Evolutionary conservation across 371 early-diverging fungal species (phyloP).

Genomic region (Mucor piriformis): DNA sequence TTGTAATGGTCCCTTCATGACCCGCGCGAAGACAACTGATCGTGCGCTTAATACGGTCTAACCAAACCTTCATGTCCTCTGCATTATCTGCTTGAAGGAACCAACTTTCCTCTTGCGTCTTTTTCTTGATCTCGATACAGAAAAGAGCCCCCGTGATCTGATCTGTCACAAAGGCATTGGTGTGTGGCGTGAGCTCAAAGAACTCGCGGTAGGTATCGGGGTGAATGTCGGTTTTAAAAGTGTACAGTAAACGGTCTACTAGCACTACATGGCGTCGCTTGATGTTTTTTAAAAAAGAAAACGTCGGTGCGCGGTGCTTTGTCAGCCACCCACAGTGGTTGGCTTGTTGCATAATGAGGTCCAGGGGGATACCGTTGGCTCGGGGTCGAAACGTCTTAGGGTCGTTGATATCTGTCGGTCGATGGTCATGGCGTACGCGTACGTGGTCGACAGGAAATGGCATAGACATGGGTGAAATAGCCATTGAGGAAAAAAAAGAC

Average conservation of each 20-base stretch:
- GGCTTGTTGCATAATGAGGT: constrained; percentile 19
- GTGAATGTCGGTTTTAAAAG: constrained; percentile 37
- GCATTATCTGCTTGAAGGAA: constrained; percentile 37
- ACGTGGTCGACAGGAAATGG: constrained; percentile 10
- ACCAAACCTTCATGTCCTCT: constrained; percentile 40
- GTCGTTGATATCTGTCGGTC: constrained; percentile 8
- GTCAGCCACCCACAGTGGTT: constrained; percentile 38
- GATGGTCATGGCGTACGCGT: not conserved
- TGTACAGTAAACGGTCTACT: constrained; percentile 39
- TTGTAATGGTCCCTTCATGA: not conserved
- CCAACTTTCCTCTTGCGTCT: constrained; percentile 26
- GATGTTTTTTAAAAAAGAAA: constrained; percentile 33
- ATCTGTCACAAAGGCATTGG: constrained; percentile 43
- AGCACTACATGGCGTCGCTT: constrained; percentile 39
- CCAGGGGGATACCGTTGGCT: constrained; percentile 11
- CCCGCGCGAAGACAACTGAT: constrained; percentile 23
- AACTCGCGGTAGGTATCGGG: constrained; percentile 35
- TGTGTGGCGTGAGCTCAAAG: constrained; percentile 33
- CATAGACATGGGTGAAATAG: constrained; percentile 6
- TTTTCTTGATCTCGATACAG: constrained; percentile 41
- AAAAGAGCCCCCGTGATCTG: constrained; percentile 29
- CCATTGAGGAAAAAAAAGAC: not conserved
- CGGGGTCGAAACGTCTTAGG: constrained; percentile 12
- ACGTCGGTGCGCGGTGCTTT: constrained; percentile 36
- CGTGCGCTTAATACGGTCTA: constrained; percentile 33